phyloP scores from a whole-genome alignment of 2,329 filamentous ascomycete genomes.

The Celoporthe dispersa region DNA sequence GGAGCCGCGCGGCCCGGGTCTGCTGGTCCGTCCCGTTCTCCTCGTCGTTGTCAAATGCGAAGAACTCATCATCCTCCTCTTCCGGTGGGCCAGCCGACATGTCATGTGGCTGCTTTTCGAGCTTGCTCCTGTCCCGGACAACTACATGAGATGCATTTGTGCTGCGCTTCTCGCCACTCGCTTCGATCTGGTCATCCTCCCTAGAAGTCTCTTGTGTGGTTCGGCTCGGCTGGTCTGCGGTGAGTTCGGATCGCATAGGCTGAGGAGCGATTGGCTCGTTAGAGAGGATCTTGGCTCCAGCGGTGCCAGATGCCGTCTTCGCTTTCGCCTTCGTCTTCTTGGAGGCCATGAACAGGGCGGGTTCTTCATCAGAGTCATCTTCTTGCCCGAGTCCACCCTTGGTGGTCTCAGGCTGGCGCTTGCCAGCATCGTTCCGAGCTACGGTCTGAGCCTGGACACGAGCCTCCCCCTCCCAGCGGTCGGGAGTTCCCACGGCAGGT shows the following conservation, averaged over 20 bases:
- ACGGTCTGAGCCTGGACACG: neutral
- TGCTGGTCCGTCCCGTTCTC: neutral
- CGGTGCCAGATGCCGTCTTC: neutral
- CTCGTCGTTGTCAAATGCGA: constrained; percentile 23
- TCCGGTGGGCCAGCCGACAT: constrained; percentile 15
- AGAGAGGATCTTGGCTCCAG: constrained; percentile 1
- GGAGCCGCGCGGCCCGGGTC: constrained; percentile 11
- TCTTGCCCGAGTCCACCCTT: neutral
- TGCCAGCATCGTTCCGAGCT: neutral
- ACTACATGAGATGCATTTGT: constrained; percentile 14
- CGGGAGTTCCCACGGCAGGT: constrained; percentile 1
- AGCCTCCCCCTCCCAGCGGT: neutral
- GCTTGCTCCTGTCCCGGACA: neutral
- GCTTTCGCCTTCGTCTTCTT: constrained; percentile 23
- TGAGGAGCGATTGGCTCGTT: neutral
- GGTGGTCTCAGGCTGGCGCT: neutral
- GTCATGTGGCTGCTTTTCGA: neutral
- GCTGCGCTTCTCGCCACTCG: neutral
- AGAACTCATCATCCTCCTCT: constrained; percentile 22
- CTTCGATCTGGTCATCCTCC: neutral
- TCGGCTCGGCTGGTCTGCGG: neutral
- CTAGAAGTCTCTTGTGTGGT: neutral
- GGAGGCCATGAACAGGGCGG: constrained; percentile 25
- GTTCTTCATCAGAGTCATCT: constrained; percentile 26
- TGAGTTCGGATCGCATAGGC: neutral